Evolutionary conservation across 2,329 filamentous ascomycete genomes (phyloP).

Genomic region (Dactylellina cionopaga): DNA sequence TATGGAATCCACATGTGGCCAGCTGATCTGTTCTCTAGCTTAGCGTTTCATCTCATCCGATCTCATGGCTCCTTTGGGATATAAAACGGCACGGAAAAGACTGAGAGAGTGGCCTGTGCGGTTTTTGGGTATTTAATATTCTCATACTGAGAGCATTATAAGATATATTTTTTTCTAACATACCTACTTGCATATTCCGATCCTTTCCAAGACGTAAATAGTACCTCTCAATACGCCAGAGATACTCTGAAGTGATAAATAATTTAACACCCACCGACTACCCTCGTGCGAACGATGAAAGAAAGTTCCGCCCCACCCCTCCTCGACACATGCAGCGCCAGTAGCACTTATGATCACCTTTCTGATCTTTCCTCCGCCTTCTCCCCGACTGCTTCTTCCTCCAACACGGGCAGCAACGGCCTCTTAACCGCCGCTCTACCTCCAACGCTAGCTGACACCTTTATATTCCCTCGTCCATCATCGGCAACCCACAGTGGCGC

Average conservation of each 20-base stretch:
- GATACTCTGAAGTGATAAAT: too few species aligned
- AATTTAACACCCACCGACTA: too few species aligned
- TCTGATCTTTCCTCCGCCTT: constrained; percentile 8
- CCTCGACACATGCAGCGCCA: neutral
- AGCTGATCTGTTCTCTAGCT: neutral
- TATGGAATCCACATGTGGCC: constrained; percentile 3
- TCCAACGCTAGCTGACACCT: neutral
- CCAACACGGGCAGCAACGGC: neutral
- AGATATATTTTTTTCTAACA: neutral
- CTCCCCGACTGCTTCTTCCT: neutral
- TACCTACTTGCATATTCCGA: neutral
- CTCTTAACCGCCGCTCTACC: constrained; percentile 6
- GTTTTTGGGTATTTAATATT: neutral
- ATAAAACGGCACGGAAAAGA: neutral
- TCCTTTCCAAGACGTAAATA: neutral
- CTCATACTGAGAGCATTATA: neutral
- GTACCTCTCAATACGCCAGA: too few species aligned
- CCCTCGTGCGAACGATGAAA: neutral
- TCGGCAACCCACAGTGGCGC: too few species aligned
- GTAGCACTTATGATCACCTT: neutral
- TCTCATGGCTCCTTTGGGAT: neutral
- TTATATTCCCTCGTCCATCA: constrained; percentile 9
- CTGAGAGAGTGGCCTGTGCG: neutral
- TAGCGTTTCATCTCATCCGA: constrained; percentile 14
- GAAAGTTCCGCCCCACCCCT: neutral